These are phyloP conservation scores for Podospora bellae-mahoneyi DNA, from an alignment of 495 filamentous ascomycete species.

Conservation along the genomic window DNA sequence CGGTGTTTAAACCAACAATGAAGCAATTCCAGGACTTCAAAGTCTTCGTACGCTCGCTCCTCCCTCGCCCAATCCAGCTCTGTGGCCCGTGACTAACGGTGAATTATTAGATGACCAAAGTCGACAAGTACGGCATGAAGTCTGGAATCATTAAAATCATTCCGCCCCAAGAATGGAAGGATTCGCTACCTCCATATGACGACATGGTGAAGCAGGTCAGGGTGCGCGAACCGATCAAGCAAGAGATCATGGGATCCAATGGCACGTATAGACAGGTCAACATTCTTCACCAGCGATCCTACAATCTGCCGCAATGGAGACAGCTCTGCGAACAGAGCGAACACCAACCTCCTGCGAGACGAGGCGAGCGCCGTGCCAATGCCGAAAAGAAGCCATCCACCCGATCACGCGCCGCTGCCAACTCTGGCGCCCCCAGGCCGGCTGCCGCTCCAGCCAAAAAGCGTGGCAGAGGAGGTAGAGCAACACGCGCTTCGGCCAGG, in stretches of 20 bases:
- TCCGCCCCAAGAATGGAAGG: conserved; percentile 90
- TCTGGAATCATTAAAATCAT: conserved; percentile 95
- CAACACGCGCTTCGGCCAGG: conserved; percentile 26
- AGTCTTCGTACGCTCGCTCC: conserved; percentile 55
- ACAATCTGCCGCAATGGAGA: conserved; percentile 96
- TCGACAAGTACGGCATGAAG: conserved; percentile 94
- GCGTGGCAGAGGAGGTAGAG: conserved; percentile 21
- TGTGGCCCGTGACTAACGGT: conserved; percentile 17
- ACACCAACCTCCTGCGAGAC: conserved; percentile 90
- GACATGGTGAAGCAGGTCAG: conserved; percentile 85
- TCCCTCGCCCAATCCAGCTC: not conserved
- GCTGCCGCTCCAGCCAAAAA: conserved; percentile 37
- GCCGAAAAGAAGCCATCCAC: conserved; percentile 56
- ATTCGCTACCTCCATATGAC: conserved; percentile 70
- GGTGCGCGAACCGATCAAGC: conserved; percentile 94
- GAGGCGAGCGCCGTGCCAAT: conserved; percentile 81
- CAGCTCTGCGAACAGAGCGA: conserved; percentile 86
- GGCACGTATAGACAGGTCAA: conserved; percentile 95
- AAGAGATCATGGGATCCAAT: conserved; percentile 92
- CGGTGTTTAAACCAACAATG: conserved; percentile 95
- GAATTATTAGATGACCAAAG: conserved; percentile 60
- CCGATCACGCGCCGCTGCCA: conserved; percentile 30
- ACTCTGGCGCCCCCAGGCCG: conserved; percentile 24
- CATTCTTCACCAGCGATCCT: conserved; percentile 89
- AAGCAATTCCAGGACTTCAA: conserved; percentile 90